These are phyloP conservation scores for Bipolaris sorokiniana DNA, from an alignment of 2,329 filamentous ascomycete genomes.

Conservation along the genomic window DNA sequence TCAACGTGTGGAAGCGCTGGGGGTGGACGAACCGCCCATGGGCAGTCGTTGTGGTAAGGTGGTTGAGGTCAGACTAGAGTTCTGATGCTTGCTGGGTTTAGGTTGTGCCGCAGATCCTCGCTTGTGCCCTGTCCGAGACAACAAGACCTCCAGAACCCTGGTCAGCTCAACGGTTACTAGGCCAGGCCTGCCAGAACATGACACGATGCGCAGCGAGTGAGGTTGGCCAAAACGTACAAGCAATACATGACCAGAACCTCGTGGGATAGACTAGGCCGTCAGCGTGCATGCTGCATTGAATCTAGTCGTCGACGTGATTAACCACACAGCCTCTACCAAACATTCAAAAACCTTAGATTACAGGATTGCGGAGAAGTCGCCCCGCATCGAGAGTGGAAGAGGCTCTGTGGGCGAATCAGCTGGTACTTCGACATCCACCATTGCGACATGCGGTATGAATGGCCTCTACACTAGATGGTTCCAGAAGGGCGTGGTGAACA, in stretches of 20 bases:
- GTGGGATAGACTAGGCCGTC: neutral
- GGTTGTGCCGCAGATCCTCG: slow-evolving; percentile 37
- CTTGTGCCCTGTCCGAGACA: slow-evolving; percentile 36
- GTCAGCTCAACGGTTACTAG: slow-evolving; percentile 22
- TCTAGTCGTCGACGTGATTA: neutral
- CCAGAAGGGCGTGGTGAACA: neutral
- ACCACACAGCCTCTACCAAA: neutral
- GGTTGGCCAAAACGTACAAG: slow-evolving; percentile 19
- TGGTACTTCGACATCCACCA: neutral
- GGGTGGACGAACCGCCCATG: slow-evolving; percentile 16
- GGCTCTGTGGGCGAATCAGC: neutral
- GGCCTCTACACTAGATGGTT: neutral
- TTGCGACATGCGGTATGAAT: neutral
- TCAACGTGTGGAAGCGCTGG: slow-evolving; percentile 24
- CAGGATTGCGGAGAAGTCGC: slow-evolving; percentile 5
- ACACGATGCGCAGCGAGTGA: slow-evolving; percentile 18
- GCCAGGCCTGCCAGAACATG: slow-evolving; percentile 20
- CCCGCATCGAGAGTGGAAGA: neutral
- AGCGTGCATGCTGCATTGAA: neutral
- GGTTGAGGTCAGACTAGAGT: slow-evolving; percentile 30
- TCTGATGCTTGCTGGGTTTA: slow-evolving; percentile 41
- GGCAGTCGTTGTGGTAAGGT: slow-evolving; percentile 32
- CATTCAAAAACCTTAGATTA: slow-evolving; percentile 7
- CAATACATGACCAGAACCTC: slow-evolving; percentile 6
- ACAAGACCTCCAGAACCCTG: slow-evolving; percentile 29